Evolutionary conservation across 2,329 filamentous ascomycete genomes (phyloP).

Genomic region (Claviceps arundinis): DNA sequence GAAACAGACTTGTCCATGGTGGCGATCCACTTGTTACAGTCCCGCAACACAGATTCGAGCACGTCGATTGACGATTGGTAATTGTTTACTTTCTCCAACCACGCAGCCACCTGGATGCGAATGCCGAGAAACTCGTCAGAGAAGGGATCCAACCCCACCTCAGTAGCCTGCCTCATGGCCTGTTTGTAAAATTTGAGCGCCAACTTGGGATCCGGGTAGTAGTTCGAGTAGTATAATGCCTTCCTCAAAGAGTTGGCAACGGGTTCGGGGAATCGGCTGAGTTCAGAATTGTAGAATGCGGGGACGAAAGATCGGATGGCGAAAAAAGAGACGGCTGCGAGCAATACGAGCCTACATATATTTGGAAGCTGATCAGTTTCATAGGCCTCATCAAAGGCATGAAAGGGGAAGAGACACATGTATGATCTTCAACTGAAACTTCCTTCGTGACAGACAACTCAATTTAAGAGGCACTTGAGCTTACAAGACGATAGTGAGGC

Average conservation of each 20-base stretch:
- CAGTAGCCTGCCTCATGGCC: conserved; percentile 60
- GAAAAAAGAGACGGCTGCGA: conserved; percentile 17
- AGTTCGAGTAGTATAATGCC: conserved; percentile 77
- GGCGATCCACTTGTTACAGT: conserved; percentile 51
- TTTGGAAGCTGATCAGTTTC: neutral
- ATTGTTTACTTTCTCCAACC: conserved; percentile 66
- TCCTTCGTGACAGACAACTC: neutral
- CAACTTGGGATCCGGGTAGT: conserved; percentile 57
- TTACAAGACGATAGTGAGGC: conserved; percentile 19
- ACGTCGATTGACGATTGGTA: conserved; percentile 61
- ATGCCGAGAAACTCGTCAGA: conserved; percentile 86
- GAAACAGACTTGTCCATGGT: conserved; percentile 36
- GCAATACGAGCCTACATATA: conserved; percentile 16
- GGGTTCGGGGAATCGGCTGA: conserved; percentile 49
- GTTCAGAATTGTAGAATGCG: conserved; percentile 41
- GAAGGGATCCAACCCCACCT: conserved; percentile 71
- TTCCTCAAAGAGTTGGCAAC: conserved; percentile 68
- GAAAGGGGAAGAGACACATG: neutral
- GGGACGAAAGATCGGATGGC: conserved; percentile 33
- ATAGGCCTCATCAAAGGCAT: neutral
- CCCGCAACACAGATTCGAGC: conserved; percentile 59
- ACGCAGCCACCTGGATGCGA: conserved; percentile 64
- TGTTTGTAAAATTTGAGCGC: conserved; percentile 75
- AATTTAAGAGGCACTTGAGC: conserved; percentile 1
- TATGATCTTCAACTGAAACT: neutral